A percentile compares a stretch with the other conserved stretches of the same genome.
These are phyloP conservation scores for Kokia cookei DNA, from an alignment of 441 rosid species.

Conservation along the genomic window DNA sequence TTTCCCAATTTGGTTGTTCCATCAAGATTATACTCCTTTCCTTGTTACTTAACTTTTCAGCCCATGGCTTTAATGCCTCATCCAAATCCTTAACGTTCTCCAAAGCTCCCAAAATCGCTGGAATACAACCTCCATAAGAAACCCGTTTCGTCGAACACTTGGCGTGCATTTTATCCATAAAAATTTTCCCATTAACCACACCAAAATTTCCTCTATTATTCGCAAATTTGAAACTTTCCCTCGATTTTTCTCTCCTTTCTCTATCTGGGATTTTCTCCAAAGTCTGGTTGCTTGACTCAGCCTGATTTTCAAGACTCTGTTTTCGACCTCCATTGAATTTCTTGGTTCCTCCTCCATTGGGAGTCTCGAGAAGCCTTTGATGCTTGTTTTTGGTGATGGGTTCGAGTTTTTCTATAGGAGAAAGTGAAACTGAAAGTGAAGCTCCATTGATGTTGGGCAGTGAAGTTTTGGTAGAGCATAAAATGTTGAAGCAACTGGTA, in stretches of 20 bases:
- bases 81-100: conserved; percentile 52
- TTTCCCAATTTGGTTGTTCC: conserved; percentile 70
- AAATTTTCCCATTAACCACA: not conserved
- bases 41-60: conserved; percentile 55
- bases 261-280: conserved; percentile 28
- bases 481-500: conserved; percentile 33
- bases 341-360: conserved; percentile 13
- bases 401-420: conserved; percentile 35
- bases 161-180: conserved; percentile 33
- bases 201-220: conserved; percentile 10
- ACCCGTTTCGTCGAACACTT: conserved; percentile 74
- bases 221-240: conserved; percentile 10
- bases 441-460: conserved; percentile 22
- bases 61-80: conserved; percentile 73
- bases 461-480: conserved; percentile 37
- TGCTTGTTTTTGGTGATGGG: conserved; percentile 23
- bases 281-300: conserved; percentile 13
- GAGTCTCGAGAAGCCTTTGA: conserved; percentile 26
- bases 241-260: conserved; percentile 1
- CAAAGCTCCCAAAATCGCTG: conserved; percentile 59
- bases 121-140: conserved; percentile 61
- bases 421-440: conserved; percentile 22
- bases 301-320: conserved; percentile 18
- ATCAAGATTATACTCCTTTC: conserved; percentile 79
- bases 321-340: conserved; percentile 22